These are phyloP conservation scores for Beauveria pseudobassiana DNA, from an alignment of 2,329 filamentous ascomycete species.

Conservation along the genomic window DNA sequence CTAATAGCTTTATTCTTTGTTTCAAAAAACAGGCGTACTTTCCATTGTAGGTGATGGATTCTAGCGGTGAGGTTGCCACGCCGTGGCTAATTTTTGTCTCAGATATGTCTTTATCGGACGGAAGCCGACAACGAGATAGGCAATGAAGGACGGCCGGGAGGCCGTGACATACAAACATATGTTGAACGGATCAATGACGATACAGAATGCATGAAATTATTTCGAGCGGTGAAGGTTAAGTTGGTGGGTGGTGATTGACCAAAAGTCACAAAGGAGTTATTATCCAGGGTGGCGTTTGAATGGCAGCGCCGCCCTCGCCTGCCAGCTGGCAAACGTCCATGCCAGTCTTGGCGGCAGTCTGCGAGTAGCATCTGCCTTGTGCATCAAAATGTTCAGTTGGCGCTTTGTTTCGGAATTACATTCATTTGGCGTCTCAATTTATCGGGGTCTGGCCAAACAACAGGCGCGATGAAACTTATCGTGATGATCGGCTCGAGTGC, in stretches of 20 bases:
- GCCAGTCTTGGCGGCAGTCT: neutral
- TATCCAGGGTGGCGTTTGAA: neutral
- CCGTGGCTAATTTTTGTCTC: neutral
- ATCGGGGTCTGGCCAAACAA: neutral
- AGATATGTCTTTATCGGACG: constrained; percentile 58
- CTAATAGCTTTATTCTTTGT: neutral
- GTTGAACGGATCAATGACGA: neutral
- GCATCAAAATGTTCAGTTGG: neutral
- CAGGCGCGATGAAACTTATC: neutral
- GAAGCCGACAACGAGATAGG: constrained; percentile 32
- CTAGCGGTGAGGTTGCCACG: neutral
- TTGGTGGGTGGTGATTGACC: neutral
- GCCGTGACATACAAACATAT: neutral
- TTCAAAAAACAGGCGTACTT: constrained; percentile 46
- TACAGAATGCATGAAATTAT: neutral
- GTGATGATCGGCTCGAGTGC: too few species aligned
- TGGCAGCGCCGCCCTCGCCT: neutral
- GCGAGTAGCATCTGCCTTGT: neutral
- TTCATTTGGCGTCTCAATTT: neutral
- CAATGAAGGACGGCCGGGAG: neutral
- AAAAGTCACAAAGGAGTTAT: neutral
- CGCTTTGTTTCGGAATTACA: neutral
- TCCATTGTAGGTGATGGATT: constrained; percentile 41
- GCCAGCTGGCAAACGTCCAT: neutral
- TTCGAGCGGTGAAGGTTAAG: neutral